Base-by-base conservation (phyloP, 23 red algal species). In the Chondrus crispus region DNA sequence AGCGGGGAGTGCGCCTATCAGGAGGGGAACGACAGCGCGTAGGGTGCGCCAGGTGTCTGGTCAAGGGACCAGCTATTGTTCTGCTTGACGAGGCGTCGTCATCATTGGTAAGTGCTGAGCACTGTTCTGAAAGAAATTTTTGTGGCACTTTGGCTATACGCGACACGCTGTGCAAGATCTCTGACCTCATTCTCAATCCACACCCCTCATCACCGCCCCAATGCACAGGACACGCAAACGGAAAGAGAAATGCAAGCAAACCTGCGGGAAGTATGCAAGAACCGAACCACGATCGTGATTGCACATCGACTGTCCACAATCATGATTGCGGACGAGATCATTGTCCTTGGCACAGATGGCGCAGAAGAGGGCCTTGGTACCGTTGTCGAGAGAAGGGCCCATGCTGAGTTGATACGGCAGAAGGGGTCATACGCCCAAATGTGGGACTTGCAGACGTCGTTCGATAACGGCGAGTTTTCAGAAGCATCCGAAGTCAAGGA, bases 21-120 rank as follows among this genome's bases (percentile, higher is more conserved):
- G 97, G 97, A 2, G 97, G 97, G 40, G 97, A 99, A 62, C 82
- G 93, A 79, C 97, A 99, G 76, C 92, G 96, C 12, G 91, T 98
- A 1, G 96, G 91, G 58, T 87, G 85, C 52, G 97, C 97, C 3
- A 46, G 97, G 46, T 92, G 89, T 29, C 68, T 99, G 9, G 74
- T 96, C 41, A 96, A 96, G 74, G 60, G 82, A 16, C 97, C 97
- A 16, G 66, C 48, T 29, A 62, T 99, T 18, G 58, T 99, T 35
- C 62, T 96, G 43, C 46, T 98, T 39, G 97, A 99, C 72, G 97
- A 99, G 58, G 89, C 93, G 3, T 95, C 96, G 55, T 87, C 89
- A n/a, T 79, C 96, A 39, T 43, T 98, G 64, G 96, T 90, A 80
- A 22, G 87, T 78, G 35, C 60, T 12, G 26, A 19, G 35, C 9